Conservation (phyloP, 164 flowering plant genomes). For the Platanus orientalis region DNA sequence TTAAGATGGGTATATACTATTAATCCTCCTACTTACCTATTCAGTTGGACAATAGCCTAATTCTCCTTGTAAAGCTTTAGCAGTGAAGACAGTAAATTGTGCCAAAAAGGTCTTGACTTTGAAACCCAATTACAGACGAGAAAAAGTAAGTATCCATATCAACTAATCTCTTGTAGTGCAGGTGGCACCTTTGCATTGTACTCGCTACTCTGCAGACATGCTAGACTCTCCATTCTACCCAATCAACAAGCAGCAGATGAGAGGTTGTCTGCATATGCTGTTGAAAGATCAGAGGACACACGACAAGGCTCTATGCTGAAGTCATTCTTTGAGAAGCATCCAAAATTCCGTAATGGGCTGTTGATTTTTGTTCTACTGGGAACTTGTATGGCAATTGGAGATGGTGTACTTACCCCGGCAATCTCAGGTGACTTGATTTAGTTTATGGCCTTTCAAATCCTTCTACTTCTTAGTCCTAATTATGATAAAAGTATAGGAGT, state of each 20-base stretch:
- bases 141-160: conserved; percentile 4
- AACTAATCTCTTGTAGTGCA: conserved; percentile 30
- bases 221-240: conserved; percentile 52
- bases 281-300: conserved; percentile 31
- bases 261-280: conserved; percentile 38
- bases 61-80: too few relatives aligned
- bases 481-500: background rate
- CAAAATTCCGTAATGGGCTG: conserved; percentile 34
- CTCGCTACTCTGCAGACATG: conserved; percentile 70
- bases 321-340: conserved; percentile 49
- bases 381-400: conserved; percentile 84
- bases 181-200: conserved; percentile 86
- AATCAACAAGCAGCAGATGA: conserved; percentile 58
- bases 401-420: conserved; percentile 82
- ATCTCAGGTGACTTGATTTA: conserved; percentile 57
- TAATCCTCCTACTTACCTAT: too few relatives aligned
- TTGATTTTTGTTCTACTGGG: conserved; percentile 63
- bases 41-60: too few relatives aligned
- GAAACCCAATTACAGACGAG: too few relatives aligned
- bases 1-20: background rate
- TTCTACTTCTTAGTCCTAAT: background rate
- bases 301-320: conserved; percentile 43
- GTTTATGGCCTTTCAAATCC: too few relatives aligned
- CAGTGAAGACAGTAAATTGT: too few relatives aligned
- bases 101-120: too few relatives aligned